Conservation (phyloP, 768 basidiomycete species). For the Phallus indusiatus region DNA sequence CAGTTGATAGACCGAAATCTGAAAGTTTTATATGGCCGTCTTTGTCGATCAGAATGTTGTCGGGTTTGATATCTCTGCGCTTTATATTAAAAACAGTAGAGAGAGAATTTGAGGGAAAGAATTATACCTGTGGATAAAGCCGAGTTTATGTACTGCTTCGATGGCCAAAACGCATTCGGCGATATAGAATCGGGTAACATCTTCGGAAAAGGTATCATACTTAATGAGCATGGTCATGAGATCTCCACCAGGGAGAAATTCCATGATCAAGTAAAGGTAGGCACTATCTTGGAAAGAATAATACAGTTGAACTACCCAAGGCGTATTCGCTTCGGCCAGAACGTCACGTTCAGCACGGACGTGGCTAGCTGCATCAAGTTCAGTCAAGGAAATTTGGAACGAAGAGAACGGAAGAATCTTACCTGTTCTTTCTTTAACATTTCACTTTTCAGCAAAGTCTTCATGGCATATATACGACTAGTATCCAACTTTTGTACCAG, state of each 20-base stretch:
- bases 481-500: constrained; percentile 96
- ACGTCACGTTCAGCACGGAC: constrained; percentile 97
- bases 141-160: constrained; percentile 93
- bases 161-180: constrained; percentile 98
- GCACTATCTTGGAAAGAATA: constrained; percentile 97
- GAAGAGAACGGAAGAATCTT: constrained; percentile 15
- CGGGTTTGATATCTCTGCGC: constrained; percentile 92
- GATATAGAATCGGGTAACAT: constrained; percentile 96
- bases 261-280: constrained; percentile 96
- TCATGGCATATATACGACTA: constrained; percentile 99
- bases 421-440: constrained; percentile 99
- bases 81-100: background rate
- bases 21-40: constrained; percentile 96
- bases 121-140: constrained; percentile 90
- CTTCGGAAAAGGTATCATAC: constrained; percentile 97
- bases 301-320: constrained; percentile 94
- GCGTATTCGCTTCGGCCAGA: constrained; percentile 88
- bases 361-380: constrained; percentile 71
- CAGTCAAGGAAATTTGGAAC: background rate
- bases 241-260: constrained; percentile 96
- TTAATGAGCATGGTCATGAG: constrained; percentile 99
- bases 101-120: background rate
- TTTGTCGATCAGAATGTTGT: constrained; percentile 98
- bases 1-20: constrained; percentile 98
- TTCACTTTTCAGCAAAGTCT: constrained; percentile 91